A percentile compares a stretch with the other conserved stretches of the same genome.
Conservation (phyloP, 1,139 yeast species). For the Yamadazyma sp. region DNA sequence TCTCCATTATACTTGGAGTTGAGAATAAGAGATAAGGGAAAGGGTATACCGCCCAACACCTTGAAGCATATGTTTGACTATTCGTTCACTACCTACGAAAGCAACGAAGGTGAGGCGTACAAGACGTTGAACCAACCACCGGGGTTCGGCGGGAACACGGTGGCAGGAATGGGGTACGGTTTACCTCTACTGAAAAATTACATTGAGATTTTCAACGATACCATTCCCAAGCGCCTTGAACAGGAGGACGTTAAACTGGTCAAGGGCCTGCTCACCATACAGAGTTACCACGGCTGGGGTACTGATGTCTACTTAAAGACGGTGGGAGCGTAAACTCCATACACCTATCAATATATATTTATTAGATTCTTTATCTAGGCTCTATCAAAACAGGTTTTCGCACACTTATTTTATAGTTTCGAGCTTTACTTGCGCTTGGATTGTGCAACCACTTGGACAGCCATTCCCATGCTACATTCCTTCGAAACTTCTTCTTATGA, state of each 20-base stretch:
- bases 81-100: conserved; percentile 76
- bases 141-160: conserved; percentile 66
- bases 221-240: conserved; percentile 18
- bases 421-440: too few species aligned
- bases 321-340: conserved; percentile 9
- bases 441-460: too few species aligned
- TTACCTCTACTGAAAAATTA: conserved; percentile 72
- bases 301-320: conserved; percentile 46
- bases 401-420: too few species aligned
- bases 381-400: too few species aligned
- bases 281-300: conserved; percentile 85
- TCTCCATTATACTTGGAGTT: conserved; percentile 50
- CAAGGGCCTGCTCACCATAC: conserved; percentile 73
- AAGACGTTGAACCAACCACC: conserved; percentile 70
- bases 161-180: conserved; percentile 98
- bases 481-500: neutral
- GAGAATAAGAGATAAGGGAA: conserved; percentile 82
- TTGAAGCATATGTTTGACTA: conserved; percentile 76
- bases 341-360: neutral
- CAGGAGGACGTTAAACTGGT: conserved; percentile 12
- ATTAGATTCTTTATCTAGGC: neutral
- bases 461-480: neutral
- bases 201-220: conserved; percentile 45
- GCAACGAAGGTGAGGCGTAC: conserved; percentile 56
- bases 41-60: conserved; percentile 73